Evolutionary conservation across 495 filamentous ascomycete species (phyloP).

Genomic region (Annulohypoxylon bovei): DNA sequence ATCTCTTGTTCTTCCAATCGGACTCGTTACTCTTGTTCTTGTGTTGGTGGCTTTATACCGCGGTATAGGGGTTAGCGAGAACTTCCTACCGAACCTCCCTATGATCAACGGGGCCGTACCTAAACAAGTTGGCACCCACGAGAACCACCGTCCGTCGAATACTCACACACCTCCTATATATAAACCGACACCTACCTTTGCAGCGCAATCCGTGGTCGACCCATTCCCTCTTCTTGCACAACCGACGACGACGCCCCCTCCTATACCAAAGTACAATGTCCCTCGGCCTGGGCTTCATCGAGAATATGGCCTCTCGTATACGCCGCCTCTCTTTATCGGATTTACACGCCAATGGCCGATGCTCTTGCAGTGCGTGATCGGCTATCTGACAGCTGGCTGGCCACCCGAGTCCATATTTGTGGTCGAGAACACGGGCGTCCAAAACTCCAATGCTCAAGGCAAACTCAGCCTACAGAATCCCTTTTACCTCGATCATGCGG

Average conservation of each 20-base stretch:
- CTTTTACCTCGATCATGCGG: constrained; percentile 62
- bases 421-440: constrained; percentile 65
- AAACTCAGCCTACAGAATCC: constrained; percentile 62
- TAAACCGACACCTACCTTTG: constrained; percentile 44
- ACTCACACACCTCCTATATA: constrained; percentile 47
- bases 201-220: constrained; percentile 37
- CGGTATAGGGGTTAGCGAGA: constrained; percentile 15
- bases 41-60: constrained; percentile 37
- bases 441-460: constrained; percentile 58
- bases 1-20: constrained; percentile 34
- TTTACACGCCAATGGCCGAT: constrained; percentile 65
- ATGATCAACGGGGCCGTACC: constrained; percentile 29
- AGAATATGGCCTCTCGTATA: constrained; percentile 45
- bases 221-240: constrained; percentile 41
- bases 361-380: constrained; percentile 61
- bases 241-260: constrained; percentile 41
- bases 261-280: constrained; percentile 48
- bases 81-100: constrained; percentile 39
- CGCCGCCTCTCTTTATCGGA: constrained; percentile 63
- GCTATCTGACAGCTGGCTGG: constrained; percentile 64
- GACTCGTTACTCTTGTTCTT: constrained; percentile 39
- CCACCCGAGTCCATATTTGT: constrained; percentile 63
- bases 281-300: constrained; percentile 46
- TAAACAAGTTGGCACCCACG: constrained; percentile 15
- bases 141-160: constrained; percentile 41